Base-by-base conservation (phyloP, 106 monocot species). In the Cymbidium sinense region DNA sequence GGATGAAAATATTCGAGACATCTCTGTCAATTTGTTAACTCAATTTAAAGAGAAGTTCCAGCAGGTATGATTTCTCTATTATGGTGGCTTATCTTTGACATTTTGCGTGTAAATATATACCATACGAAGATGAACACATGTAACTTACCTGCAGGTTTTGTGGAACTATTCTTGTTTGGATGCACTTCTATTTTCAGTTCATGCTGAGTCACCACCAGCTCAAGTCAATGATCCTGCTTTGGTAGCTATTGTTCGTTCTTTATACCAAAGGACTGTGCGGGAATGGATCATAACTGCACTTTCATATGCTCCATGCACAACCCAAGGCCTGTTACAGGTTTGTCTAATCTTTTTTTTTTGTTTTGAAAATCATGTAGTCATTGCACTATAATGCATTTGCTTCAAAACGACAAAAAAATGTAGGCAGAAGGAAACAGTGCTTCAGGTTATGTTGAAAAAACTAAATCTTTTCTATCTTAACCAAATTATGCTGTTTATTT, bases 291-390 rank as follows among this genome's bases (percentile, higher is more conserved):
- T 90, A 64, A 85, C 33, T 77, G 99, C 95, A 67, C 92, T 99
- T 80, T 99, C 99, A 76, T 83, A 90, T 86, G 95, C 92, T 64
- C 99, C 99, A 61, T 99, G 99, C 79, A 93, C 92, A 34, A 91
- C 88, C 34, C 98, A 99, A 78, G 98, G 98, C 47, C 87, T 99
- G 78, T 61, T 99, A 69, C 98, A 98, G 98, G 96, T 98, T 88
- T 84, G 5, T 0, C n/a, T 67, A 17, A 3, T 67, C 67, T 67
- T 37, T 39, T 33, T 7, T 37, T 71, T 21, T 71, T 71, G 71
- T 15, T 35, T 71, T 67, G 27, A 67, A 67, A 67, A 15, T 67
- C 58, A 23, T 15, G 31, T 67, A 67, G 25, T 67, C 17, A 33
- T 31, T 67, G 4, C 31, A 31, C 13, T 62, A 33, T 34, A 33